Evolutionary conservation across 2,329 filamentous ascomycete genomes (phyloP), one percentile per base, ranked within the genome.

Genomic region (Alternaria triticina): DNA sequence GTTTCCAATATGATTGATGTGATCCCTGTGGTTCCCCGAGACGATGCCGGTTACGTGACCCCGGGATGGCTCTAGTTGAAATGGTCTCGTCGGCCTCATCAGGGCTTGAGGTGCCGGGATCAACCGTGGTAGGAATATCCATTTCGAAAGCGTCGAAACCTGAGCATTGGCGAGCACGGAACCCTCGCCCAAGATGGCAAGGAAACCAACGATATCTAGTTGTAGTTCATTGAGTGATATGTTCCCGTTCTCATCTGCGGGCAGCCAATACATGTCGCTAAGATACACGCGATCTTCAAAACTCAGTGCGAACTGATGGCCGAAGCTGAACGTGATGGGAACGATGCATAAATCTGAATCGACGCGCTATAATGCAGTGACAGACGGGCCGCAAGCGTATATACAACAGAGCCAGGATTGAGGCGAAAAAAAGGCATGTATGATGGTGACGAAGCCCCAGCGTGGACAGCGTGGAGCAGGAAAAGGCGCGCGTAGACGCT

Each of bases 191-290:
- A 86, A 74, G 65, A 86, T 83, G 61, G 84, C 84, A n/a, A 86
- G 82, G 70, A 86, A 86, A 72, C 85, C 85, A 62, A 87, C 85
- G 51, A 86, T 86, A 69, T 87, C 85, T 51, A 86, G 81, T 68
- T 86, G 84, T 54, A 86, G 79, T 54, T 80, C 72, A 11, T 76
- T 65, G 23, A 82, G 70, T 11, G 66, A 57, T 33, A 59, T 50
- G 7, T 61, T 61, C 22, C 74, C 75, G 52, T 71, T 51, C 33
- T 69, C 63, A 36, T 72, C 65, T 11, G 58, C 43, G 61, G 75
- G 70, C 12, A 81, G 73, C 80, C 80, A 82, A 65, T 78, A 77
- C 75, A 78, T 77, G 22, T 58, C 62, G 59, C 27, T 13, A n/a
- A 61, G 54, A 30, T 36, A 23, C 22, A 44, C 44, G 33, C 40